These are phyloP conservation scores for Trichoderma atroviride DNA, from an alignment of 2,329 filamentous ascomycete species.

Conservation along the genomic window DNA sequence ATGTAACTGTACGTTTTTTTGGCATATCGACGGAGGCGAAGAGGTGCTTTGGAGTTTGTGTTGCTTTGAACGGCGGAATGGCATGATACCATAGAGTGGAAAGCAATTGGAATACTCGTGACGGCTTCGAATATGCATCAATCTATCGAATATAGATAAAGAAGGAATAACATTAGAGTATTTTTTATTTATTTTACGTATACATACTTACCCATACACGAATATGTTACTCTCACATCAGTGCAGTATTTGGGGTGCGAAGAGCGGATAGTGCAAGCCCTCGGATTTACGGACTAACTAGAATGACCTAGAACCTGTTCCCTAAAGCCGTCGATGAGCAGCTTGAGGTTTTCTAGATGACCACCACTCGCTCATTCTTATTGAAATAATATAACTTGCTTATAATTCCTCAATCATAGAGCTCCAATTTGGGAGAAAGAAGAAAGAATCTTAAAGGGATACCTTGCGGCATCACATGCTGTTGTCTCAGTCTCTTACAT, in stretches of 20 bases:
- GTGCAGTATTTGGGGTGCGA: background rate
- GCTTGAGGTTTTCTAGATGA: background rate
- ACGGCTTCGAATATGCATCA: background rate
- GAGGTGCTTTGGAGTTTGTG: background rate
- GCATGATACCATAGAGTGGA: background rate
- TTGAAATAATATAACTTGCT: background rate
- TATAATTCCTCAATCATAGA: background rate
- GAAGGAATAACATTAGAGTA: background rate
- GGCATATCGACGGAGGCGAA: background rate
- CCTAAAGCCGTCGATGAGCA: background rate
- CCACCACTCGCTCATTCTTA: background rate
- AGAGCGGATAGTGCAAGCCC: background rate
- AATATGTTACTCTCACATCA: background rate
- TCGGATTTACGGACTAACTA: background rate
- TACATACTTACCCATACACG: background rate
- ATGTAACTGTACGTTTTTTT: conserved; percentile 6
- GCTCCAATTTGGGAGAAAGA: background rate
- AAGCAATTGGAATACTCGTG: background rate
- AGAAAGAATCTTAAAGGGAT: background rate
- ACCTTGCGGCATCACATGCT: background rate
- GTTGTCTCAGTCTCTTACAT: background rate
- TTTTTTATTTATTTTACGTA: background rate
- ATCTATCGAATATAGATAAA: background rate
- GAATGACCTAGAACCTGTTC: background rate
- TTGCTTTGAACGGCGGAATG: background rate